Evolutionary conservation across 345 rosid species (phyloP), one percentile per base, ranked within the genome.

Genomic region (Eucalyptus lansdowneana): DNA sequence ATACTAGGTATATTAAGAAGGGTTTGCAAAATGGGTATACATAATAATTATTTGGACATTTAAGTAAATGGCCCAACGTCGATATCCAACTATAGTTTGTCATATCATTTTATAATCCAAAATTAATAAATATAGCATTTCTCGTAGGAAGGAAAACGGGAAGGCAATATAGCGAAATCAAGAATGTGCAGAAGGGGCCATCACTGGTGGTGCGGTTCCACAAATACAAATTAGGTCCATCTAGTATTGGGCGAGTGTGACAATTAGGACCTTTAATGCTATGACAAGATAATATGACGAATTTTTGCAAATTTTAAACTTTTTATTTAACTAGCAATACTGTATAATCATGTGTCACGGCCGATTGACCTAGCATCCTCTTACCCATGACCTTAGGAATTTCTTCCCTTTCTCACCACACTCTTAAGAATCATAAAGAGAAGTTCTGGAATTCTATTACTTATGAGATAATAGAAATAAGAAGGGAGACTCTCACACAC

Each of bases 401-500:
- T 0, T 14, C 17, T 4, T 65, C 34, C 37, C 1, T n/a, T 65
- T 65, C 76, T 65, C 34, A 65, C 5, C 19, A 29, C 72, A 65
- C 16, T n/a, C 5, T 7, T 14, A 65, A 4, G 0, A 29, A 31
- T 5, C 21, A 5, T 31, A 31, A 16, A n/a, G 6, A 65, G 3
- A 67, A 67, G 10, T n/a, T 15, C 1, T 65, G 0, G 1, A 67
- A 4, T 15, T 69, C 6, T 69, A 5, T 16, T 31, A 69, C 13
- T 16, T 17, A 11, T 34, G 80, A 69, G 40, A 67, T 31, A 19
- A 67, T 67, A 67, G 10, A 67, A 31, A 67, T 67, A 22, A 67
- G 1, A 19, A 0, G 2, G 11, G 6, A 67, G 9, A 1, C 11
- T 0, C 5, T 5, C 6, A 40, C 19, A 1, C 22, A 17, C 37